phyloP scores from a whole-genome alignment of 108 stramenopile genomes.

The Phaeodactylum tricornutum region DNA sequence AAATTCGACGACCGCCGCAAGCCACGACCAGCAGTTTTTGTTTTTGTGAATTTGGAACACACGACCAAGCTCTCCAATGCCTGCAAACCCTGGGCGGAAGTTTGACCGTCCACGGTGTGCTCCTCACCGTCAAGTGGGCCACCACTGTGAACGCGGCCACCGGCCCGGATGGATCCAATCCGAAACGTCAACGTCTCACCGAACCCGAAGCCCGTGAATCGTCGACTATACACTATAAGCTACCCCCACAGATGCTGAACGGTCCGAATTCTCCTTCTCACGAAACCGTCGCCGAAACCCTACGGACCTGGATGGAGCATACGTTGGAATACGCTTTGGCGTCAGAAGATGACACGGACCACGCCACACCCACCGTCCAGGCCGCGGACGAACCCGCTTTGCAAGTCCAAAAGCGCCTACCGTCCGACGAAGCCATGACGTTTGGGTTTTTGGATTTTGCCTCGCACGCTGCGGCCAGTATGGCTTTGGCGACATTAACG shows the following conservation, averaged over 20 bases:
- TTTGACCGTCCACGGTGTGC: slow-evolving; percentile 33
- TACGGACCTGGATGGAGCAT: slow-evolving; percentile 41
- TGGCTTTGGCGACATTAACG: slow-evolving; percentile 72
- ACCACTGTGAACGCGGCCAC: slow-evolving; percentile 16
- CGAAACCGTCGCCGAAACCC: slow-evolving; percentile 24
- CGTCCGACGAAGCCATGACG: slow-evolving; percentile 21
- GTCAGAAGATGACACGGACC: slow-evolving; percentile 13
- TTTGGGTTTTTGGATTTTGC: slow-evolving; percentile 85
- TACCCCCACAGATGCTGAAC: slow-evolving; percentile 33
- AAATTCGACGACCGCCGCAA: slow-evolving; percentile 44
- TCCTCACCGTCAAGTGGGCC: slow-evolving; percentile 69
- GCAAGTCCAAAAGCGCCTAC: slow-evolving; percentile 32
- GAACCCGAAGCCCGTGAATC: slow-evolving; percentile 71
- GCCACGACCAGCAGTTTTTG: slow-evolving; percentile 39
- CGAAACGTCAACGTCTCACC: slow-evolving; percentile 40
- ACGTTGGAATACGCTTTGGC: slow-evolving; percentile 73
- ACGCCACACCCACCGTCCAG: slow-evolving; percentile 29
- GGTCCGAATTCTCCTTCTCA: no score
- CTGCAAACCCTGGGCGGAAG: slow-evolving; percentile 38
- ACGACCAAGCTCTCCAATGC: slow-evolving; percentile 53
- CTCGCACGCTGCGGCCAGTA: slow-evolving; percentile 78
- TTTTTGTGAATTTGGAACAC: slow-evolving; percentile 71
- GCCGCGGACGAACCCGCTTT: slow-evolving; percentile 75
- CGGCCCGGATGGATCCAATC: slow-evolving; percentile 2
- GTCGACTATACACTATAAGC: slow-evolving; percentile 59